A percentile compares a stretch with the other conserved stretches of the same genome.
phyloP scores from a whole-genome alignment of 2,329 filamentous ascomycete species.

The Pseudogymnoascus sp. region DNA sequence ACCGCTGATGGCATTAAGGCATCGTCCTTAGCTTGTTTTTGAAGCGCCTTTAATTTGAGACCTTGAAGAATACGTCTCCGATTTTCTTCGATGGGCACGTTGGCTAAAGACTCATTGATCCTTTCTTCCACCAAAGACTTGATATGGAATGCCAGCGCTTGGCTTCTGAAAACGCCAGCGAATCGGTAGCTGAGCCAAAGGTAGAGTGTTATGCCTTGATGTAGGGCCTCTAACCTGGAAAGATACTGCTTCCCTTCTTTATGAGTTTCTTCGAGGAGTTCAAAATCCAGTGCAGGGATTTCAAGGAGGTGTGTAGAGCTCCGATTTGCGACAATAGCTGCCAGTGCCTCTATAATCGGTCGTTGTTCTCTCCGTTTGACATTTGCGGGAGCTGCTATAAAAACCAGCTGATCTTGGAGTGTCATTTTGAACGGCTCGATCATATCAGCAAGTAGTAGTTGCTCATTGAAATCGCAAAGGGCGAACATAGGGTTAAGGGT shows the following conservation, averaged over 20 bases:
- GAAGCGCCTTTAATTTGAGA: background rate
- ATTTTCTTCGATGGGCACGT: conserved; percentile 7
- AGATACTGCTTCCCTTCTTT: conserved; percentile 44
- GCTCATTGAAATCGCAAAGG: conserved; percentile 55
- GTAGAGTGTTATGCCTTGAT: conserved; percentile 77
- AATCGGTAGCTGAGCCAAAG: conserved; percentile 92
- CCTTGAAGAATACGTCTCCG: background rate
- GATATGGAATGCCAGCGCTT: conserved; percentile 68
- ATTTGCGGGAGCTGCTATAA: conserved; percentile 62
- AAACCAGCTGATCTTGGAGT: conserved; percentile 64
- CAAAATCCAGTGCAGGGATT: conserved; percentile 61
- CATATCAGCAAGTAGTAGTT: conserved; percentile 59
- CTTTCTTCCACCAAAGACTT: conserved; percentile 69
- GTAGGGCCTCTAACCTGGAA: conserved; percentile 62
- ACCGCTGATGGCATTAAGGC: background rate
- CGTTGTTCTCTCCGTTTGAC: conserved; percentile 42
- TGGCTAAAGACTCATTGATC: conserved; percentile 39
- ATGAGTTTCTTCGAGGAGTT: conserved; percentile 54
- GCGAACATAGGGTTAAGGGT: conserved; percentile 58
- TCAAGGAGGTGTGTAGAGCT: conserved; percentile 61
- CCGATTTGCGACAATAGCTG: conserved; percentile 60
- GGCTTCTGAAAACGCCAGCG: conserved; percentile 66
- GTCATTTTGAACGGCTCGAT: conserved; percentile 66
- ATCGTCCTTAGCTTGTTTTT: background rate
- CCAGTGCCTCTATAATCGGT: conserved; percentile 53